Conservation (phyloP, 1,139 yeast species). For the Suhomyces taliae region DNA sequence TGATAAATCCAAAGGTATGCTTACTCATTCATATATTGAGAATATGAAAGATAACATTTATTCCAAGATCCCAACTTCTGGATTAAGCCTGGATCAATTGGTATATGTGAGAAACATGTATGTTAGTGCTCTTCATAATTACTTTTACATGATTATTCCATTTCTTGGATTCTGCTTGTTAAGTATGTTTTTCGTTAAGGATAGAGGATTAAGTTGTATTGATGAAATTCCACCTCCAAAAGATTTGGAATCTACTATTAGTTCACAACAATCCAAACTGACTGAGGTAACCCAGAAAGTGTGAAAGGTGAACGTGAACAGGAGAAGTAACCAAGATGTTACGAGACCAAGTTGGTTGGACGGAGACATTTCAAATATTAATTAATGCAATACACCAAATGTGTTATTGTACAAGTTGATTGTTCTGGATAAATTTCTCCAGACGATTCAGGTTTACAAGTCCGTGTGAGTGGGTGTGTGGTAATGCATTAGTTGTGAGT, state of each 20-base stretch:
- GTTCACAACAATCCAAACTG: conserved; percentile 4
- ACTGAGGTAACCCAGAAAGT: neutral
- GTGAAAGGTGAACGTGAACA: no score
- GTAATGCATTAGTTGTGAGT: no score
- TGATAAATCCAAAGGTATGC: conserved; percentile 1
- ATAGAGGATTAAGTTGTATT: conserved; percentile 42
- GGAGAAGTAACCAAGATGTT: no score
- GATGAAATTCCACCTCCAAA: conserved; percentile 29
- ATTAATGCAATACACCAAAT: no score
- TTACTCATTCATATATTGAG: conserved; percentile 15
- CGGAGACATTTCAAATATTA: no score
- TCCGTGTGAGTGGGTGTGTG: no score
- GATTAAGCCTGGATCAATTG: conserved; percentile 26
- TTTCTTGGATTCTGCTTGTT: conserved; percentile 41
- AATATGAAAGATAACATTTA: conserved; percentile 33
- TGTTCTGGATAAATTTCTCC: no score
- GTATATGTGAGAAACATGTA: conserved; percentile 30
- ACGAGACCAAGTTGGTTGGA: no score
- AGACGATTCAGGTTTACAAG: no score
- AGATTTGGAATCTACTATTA: conserved; percentile 12
- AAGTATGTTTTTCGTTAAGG: conserved; percentile 36
- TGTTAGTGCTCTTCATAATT: conserved; percentile 36
- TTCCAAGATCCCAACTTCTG: conserved; percentile 27
- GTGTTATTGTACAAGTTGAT: no score
- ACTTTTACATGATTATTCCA: conserved; percentile 45